These are phyloP conservation scores for Amauroascus verrucosus DNA, from an alignment of 2,329 filamentous ascomycete species.

Conservation along the genomic window DNA sequence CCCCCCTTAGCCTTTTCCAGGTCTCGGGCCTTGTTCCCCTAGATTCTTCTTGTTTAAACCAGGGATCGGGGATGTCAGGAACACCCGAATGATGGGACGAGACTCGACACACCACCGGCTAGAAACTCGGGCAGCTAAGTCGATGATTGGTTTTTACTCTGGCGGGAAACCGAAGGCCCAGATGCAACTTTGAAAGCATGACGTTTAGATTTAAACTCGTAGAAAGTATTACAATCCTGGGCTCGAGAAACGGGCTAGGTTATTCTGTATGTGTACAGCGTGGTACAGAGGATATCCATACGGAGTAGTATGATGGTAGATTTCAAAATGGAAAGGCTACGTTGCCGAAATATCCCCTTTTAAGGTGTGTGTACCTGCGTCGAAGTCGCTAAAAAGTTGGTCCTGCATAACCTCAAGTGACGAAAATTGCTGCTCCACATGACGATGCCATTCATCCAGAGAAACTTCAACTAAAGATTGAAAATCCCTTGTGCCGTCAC, in stretches of 20 bases:
- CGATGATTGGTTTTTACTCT: background rate
- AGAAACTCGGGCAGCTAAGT: background rate
- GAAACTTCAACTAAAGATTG: no score
- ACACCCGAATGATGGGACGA: conserved; percentile 1
- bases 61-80: conserved; percentile 8
- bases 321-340: no score
- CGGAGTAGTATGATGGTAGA: no score
- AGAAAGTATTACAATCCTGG: background rate
- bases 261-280: no score
- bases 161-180: background rate
- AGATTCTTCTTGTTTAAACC: background rate
- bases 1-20: background rate
- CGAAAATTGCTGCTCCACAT: background rate
- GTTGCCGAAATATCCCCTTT: background rate
- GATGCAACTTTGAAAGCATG: background rate
- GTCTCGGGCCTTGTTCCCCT: background rate
- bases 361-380: background rate
- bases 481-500: background rate
- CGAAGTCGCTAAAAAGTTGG: background rate
- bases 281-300: no score
- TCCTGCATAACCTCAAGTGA: background rate
- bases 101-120: no score
- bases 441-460: background rate
- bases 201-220: background rate
- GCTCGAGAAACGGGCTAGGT: no score